Conservation (phyloP, 2,329 filamentous ascomycete genomes). For the Fusarium humuli region DNA sequence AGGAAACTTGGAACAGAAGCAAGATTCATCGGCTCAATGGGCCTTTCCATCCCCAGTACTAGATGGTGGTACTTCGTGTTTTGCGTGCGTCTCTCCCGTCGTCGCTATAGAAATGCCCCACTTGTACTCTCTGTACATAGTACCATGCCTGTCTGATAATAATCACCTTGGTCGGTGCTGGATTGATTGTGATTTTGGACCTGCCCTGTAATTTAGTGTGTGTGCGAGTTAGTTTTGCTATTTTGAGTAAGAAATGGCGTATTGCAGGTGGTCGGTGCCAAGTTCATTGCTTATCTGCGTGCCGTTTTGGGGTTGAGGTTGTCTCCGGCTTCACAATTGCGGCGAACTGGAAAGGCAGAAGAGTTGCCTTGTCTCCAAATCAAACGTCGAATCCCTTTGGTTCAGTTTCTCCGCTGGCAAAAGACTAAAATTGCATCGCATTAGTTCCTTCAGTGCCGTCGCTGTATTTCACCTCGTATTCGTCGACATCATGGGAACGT, state of each 20-base stretch:
- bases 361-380: not conserved
- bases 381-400: not conserved
- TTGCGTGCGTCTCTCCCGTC: not conserved
- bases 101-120: conserved; percentile 13
- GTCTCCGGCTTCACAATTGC: not conserved
- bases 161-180: not conserved
- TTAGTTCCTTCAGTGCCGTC: not conserved
- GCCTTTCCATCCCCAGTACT: not conserved
- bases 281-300: not conserved
- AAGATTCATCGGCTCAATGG: not conserved
- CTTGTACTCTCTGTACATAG: not conserved
- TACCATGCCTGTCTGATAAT: not conserved
- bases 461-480: not conserved
- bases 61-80: not conserved
- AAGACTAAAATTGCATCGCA: not conserved
- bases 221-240: not conserved
- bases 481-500: not conserved
- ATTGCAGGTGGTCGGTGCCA: not conserved
- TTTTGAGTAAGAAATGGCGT: not conserved
- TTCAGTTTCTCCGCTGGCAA: not conserved
- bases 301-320: not conserved
- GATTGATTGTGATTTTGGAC: not conserved
- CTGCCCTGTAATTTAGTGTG: not conserved
- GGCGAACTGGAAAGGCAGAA: not conserved
- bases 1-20: not conserved